A percentile compares a stretch with the other conserved stretches of the same genome.
These are phyloP conservation scores for Leptoxyphium fumago DNA, from an alignment of 2,329 filamentous ascomycete genomes.

Conservation along the genomic window DNA sequence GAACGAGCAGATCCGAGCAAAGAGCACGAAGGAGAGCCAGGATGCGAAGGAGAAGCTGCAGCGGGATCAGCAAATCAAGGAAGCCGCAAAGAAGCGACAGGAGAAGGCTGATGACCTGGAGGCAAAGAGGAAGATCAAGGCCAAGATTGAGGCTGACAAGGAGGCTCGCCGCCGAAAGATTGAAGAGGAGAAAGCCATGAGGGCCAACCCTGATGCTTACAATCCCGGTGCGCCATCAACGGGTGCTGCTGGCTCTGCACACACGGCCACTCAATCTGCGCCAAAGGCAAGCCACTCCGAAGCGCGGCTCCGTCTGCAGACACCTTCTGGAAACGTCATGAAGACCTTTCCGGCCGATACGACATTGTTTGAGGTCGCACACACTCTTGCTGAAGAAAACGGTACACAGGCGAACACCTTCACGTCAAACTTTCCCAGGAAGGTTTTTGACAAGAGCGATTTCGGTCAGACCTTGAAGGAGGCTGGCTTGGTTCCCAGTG, in stretches of 20 bases:
- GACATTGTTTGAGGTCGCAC: constrained; percentile 82
- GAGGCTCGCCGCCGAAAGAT: constrained; percentile 73
- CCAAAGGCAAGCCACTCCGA: constrained; percentile 62
- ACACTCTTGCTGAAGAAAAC: constrained; percentile 56
- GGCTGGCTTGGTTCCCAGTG: constrained; percentile 76
- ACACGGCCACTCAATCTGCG: constrained; percentile 30
- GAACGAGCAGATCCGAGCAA: constrained; percentile 75
- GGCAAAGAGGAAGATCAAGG: constrained; percentile 77
- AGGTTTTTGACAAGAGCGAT: constrained; percentile 56
- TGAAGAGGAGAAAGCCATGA: constrained; percentile 68
- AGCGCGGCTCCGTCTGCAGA: constrained; percentile 69
- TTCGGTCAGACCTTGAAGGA: constrained; percentile 89
- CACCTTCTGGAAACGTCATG: constrained; percentile 56
- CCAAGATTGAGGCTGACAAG: constrained; percentile 90
- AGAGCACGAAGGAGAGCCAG: constrained; percentile 77
- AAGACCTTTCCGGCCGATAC: constrained; percentile 84
- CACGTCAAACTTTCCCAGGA: constrained; percentile 72
- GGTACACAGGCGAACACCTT: constrained; percentile 61
- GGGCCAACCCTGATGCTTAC: constrained; percentile 55
- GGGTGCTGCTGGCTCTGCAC: constrained; percentile 25
- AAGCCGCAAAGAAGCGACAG: constrained; percentile 68
- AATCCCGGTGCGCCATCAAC: constrained; percentile 29
- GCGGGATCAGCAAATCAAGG: constrained; percentile 82
- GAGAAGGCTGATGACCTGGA: constrained; percentile 79
- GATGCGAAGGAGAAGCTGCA: constrained; percentile 78